These are phyloP conservation scores for Decorospora gaudefroyi DNA, from an alignment of 2,329 filamentous ascomycete species.

Conservation along the genomic window DNA sequence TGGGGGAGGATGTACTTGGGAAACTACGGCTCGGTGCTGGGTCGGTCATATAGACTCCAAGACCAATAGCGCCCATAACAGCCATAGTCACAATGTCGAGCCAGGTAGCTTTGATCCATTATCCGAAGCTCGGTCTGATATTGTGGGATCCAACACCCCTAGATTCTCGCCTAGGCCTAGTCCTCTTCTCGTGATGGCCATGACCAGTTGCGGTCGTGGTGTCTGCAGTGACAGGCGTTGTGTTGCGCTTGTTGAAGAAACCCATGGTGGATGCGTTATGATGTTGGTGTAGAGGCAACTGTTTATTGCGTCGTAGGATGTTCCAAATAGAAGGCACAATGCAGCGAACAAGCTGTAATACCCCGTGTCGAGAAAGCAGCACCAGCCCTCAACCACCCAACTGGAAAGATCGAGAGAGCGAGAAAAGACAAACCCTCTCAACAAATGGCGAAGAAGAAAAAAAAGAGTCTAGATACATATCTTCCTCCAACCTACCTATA, in stretches of 20 bases:
- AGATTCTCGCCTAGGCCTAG: constrained; percentile 15
- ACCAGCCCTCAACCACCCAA: not conserved
- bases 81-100: constrained; percentile 71
- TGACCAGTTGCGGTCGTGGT: constrained; percentile 42
- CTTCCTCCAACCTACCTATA: no score
- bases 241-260: constrained; percentile 46
- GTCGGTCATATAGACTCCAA: constrained; percentile 68
- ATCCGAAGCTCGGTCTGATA: constrained; percentile 62
- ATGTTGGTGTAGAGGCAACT: no score
- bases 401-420: not conserved
- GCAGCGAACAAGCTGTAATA: no score
- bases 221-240: constrained; percentile 42
- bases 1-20: constrained; percentile 45
- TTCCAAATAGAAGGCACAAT: no score
- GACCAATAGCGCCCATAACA: constrained; percentile 66
- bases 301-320: constrained; percentile 4
- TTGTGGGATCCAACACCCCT: constrained; percentile 33
- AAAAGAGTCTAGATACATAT: not conserved
- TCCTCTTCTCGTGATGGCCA: constrained; percentile 35
- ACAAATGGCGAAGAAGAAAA: not conserved
- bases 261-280: constrained; percentile 34
- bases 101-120: constrained; percentile 71
- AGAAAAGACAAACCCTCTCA: not conserved
- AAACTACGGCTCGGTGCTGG: constrained; percentile 72
- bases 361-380: constrained; percentile 5